phyloP scores from a whole-genome alignment of 495 filamentous ascomycete species.

The Xylaria telfairii region DNA sequence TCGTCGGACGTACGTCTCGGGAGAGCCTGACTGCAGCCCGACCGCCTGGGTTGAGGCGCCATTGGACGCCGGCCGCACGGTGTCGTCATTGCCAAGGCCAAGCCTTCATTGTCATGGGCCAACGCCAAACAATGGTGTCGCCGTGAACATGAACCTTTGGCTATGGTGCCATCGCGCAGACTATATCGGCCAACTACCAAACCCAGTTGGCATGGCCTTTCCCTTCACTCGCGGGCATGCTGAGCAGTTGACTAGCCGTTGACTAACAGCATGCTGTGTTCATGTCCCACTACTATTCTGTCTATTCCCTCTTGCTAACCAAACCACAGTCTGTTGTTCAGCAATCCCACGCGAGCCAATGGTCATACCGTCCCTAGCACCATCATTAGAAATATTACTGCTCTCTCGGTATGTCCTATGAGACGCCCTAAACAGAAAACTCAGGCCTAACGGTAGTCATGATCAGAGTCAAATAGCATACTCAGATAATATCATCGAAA shows the following conservation, averaged over 20 bases:
- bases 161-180: not conserved
- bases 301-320: slow-evolving; percentile 10
- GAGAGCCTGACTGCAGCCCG: slow-evolving; percentile 20
- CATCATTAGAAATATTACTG: slow-evolving; percentile 56
- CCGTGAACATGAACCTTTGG: not conserved
- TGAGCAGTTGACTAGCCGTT: not conserved
- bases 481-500: slow-evolving; percentile 61
- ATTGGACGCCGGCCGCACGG: not conserved
- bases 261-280: no score
- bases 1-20: slow-evolving; percentile 1
- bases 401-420: slow-evolving; percentile 48
- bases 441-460: not conserved
- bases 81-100: slow-evolving; percentile 24
- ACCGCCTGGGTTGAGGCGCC: not conserved
- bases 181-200: not conserved
- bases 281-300: not conserved
- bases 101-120: not conserved
- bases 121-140: not conserved
- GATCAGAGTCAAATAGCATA: slow-evolving; percentile 68
- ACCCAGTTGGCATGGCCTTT: not conserved
- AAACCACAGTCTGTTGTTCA: slow-evolving; percentile 51
- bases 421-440: not conserved
- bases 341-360: slow-evolving; percentile 51
- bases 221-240: not conserved
- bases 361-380: slow-evolving; percentile 51